Evolutionary conservation across 2,329 filamentous ascomycete species (phyloP), one percentile per base, ranked within the genome.

Genomic region (Colletotrichum orchidophilum): DNA sequence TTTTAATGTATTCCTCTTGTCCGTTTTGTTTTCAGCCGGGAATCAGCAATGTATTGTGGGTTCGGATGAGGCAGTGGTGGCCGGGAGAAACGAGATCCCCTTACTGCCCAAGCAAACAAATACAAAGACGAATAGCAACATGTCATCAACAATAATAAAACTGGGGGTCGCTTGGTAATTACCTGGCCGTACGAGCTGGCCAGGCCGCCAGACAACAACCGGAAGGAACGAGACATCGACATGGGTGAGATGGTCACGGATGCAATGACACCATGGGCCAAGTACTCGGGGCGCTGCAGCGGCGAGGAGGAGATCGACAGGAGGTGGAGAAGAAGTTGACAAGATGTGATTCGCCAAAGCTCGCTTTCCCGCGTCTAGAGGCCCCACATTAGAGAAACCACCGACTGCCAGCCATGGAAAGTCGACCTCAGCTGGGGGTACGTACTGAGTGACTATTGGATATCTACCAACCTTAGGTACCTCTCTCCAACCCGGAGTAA

Each of bases 291-390:
- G 39, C 39, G 39, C 39, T 46, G 42, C 21, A 27, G 52, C 49
- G 73, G 59, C 62, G 67, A 55, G 60, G 62, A 66, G 72, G 54
- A 26, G 68, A 74, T 73, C 66, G 63, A 67, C 71, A 72, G 61
- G 63, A 71, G 67, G 72, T 62, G 63, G 67, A 69, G 52, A 58
- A 49, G 39, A 29, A 12, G 4, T 12, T 13, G 27, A 18, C 13
- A 18, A 15, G 9, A 13, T 12, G 1, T 61, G 27, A 61, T 61
- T 61, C 42, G 59, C 13, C n/a, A 9, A 46, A 26, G n/a, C 39
- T 61, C 9, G 11, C 5, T 46, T 26, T 21, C 26, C 29, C 24
- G 35, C 35, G 35, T 54, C 27, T 18, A 31, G 27, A 29, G 18
- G 29, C 8, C n/a, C 31, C 31, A 33, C 31, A 15, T 31, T 26